phyloP scores from a whole-genome alignment of 805 yeast species.

The Yarrowia bubula region DNA sequence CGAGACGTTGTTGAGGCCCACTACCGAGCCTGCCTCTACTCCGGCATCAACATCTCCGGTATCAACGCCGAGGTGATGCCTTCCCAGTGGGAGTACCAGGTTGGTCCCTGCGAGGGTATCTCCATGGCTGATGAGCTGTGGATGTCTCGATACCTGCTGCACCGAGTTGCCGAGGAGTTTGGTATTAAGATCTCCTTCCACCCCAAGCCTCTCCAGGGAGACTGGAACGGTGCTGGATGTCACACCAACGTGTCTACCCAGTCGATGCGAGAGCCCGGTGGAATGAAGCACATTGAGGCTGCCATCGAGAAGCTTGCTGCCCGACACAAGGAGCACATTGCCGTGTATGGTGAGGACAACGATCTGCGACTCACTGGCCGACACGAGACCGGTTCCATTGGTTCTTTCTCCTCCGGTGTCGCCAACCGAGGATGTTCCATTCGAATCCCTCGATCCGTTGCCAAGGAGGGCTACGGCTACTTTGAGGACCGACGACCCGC shows the following conservation, averaged over 20 bases:
- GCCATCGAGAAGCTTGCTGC: slow-evolving; percentile 91
- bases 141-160: slow-evolving; percentile 89
- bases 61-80: slow-evolving; percentile 99
- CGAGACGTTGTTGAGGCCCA: slow-evolving; percentile 99
- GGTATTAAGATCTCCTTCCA: slow-evolving; percentile 98
- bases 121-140: slow-evolving; percentile 96
- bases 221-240: slow-evolving; percentile 99
- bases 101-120: slow-evolving; percentile 96
- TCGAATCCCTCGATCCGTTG: slow-evolving; percentile 98
- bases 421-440: slow-evolving; percentile 99
- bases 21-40: slow-evolving; percentile 94
- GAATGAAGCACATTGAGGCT: slow-evolving; percentile 88
- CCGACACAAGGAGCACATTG: slow-evolving; percentile 96
- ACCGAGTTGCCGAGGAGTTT: slow-evolving; percentile 97
- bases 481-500: slow-evolving; percentile 99
- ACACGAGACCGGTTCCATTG: slow-evolving; percentile 96
- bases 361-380: slow-evolving; percentile 95
- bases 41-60: slow-evolving; percentile 90
- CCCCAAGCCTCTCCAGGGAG: slow-evolving; percentile 98
- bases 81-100: slow-evolving; percentile 99
- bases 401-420: slow-evolving; percentile 90
- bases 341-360: slow-evolving; percentile 92
- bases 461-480: slow-evolving; percentile 96
- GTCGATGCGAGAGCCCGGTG: slow-evolving; percentile 90
- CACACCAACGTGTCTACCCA: slow-evolving; percentile 97